A percentile compares a stretch with the other conserved stretches of the same genome.
These are phyloP conservation scores for Hemileccinum impolitum DNA, from an alignment of 768 basidiomycete species.

Conservation along the genomic window DNA sequence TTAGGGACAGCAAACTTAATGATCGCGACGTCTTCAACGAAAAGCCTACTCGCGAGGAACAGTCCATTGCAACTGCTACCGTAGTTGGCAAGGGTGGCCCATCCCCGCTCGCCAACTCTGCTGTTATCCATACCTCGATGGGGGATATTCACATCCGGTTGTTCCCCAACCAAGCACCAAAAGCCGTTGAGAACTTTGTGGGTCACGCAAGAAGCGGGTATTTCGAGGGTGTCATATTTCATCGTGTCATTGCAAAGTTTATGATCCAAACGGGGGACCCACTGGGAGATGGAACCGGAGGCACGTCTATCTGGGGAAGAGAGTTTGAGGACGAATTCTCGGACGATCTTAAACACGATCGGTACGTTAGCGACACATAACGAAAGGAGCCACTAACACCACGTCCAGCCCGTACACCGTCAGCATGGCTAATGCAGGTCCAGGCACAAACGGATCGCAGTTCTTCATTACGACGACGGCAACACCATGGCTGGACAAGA, in stretches of 20 bases:
- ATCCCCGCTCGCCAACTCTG: slow-evolving; percentile 70
- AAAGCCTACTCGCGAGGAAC: slow-evolving; percentile 93
- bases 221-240: slow-evolving; percentile 93
- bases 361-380: slow-evolving; percentile 42
- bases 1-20: slow-evolving; percentile 77
- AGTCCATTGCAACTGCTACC: slow-evolving; percentile 72
- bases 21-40: slow-evolving; percentile 99
- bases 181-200: slow-evolving; percentile 97
- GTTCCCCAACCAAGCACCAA: slow-evolving; percentile 91
- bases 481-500: slow-evolving; percentile 90
- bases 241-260: slow-evolving; percentile 97
- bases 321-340: slow-evolving; percentile 95
- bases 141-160: slow-evolving; percentile 90
- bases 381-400: slow-evolving; percentile 1
- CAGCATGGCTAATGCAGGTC: slow-evolving; percentile 93
- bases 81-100: slow-evolving; percentile 49
- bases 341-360: slow-evolving; percentile 85
- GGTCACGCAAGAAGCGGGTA: slow-evolving; percentile 86
- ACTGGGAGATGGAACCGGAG: slow-evolving; percentile 91
- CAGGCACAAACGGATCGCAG: slow-evolving; percentile 89
- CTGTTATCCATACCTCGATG: slow-evolving; percentile 91
- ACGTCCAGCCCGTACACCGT: slow-evolving; percentile 80
- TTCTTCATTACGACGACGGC: slow-evolving; percentile 98
- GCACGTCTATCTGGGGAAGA: slow-evolving; percentile 83
- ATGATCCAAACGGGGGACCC: slow-evolving; percentile 98